These are phyloP conservation scores for Bimuria novae-zelandiae DNA, from an alignment of 2,329 filamentous ascomycete species.

Conservation along the genomic window DNA sequence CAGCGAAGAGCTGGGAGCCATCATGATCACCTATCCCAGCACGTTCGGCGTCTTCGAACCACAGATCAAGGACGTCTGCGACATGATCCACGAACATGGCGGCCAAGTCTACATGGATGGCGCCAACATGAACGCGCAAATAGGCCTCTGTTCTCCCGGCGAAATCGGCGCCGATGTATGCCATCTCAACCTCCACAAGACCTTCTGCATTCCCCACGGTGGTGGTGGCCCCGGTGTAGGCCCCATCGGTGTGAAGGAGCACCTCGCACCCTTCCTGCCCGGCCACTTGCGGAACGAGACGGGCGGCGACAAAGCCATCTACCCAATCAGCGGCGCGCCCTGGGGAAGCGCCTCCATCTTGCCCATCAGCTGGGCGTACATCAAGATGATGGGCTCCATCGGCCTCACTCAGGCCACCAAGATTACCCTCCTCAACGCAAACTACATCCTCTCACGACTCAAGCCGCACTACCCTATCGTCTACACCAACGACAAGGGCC, in stretches of 20 bases:
- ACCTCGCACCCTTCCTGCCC: slow-evolving; percentile 77
- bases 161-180: slow-evolving; percentile 96
- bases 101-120: slow-evolving; percentile 99
- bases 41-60: slow-evolving; percentile 97
- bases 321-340: slow-evolving; percentile 78
- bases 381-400: slow-evolving; percentile 85
- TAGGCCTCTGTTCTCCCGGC: slow-evolving; percentile 90
- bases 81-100: slow-evolving; percentile 83
- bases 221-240: slow-evolving; percentile 93
- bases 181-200: slow-evolving; percentile 97
- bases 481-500: slow-evolving; percentile 87
- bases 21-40: slow-evolving; percentile 97
- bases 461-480: slow-evolving; percentile 85
- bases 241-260: slow-evolving; percentile 86
- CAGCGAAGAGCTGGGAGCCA: slow-evolving; percentile 81
- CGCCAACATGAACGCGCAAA: slow-evolving; percentile 98
- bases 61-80: slow-evolving; percentile 80
- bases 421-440: slow-evolving; percentile 92
- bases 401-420: slow-evolving; percentile 89
- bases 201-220: slow-evolving; percentile 96
- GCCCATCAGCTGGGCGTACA: slow-evolving; percentile 94
- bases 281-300: slow-evolving; percentile 66
- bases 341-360: slow-evolving; percentile 91
- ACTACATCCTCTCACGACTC: slow-evolving; percentile 90
- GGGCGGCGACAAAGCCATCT: slow-evolving; percentile 62